Evolutionary conservation across 2,329 filamentous ascomycete genomes (phyloP).

Genomic region (Ophiocordyceps sinensis): DNA sequence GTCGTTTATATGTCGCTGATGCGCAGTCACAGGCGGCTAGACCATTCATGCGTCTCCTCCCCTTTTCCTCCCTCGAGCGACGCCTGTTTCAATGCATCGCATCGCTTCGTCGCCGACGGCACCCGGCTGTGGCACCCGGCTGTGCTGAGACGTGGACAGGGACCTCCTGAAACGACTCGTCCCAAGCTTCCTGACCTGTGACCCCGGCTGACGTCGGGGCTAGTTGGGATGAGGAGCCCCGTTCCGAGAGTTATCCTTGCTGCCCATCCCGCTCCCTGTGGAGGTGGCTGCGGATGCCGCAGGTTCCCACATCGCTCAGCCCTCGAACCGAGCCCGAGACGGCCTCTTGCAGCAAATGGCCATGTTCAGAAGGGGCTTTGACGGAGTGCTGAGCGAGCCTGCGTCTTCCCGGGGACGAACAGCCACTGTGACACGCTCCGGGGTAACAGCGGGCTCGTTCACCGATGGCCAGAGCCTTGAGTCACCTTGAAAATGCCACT

Average conservation of each 20-base stretch:
- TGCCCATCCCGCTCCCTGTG: background rate
- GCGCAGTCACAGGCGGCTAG: background rate
- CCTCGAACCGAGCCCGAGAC: no score
- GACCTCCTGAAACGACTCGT: constrained; percentile 2
- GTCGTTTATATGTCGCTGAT: background rate
- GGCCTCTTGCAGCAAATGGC: no score
- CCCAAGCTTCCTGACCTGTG: background rate
- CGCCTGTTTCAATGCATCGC: background rate
- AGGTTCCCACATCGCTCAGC: no score
- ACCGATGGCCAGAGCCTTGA: no score
- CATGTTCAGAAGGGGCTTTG: no score
- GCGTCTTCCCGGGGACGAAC: no score
- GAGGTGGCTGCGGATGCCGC: no score
- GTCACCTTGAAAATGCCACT: no score
- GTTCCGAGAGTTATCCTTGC: background rate
- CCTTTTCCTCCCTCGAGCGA: background rate
- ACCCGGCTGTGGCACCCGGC: no score
- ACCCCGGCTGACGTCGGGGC: background rate
- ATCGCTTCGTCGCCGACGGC: background rate
- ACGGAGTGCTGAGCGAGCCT: no score
- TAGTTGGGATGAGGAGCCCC: background rate
- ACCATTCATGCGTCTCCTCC: background rate
- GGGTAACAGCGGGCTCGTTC: no score
- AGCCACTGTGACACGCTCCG: no score
- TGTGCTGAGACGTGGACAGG: constrained; percentile 1